phyloP scores from a whole-genome alignment of 805 yeast genomes.

The Sugiyamaella valdiviana region DNA sequence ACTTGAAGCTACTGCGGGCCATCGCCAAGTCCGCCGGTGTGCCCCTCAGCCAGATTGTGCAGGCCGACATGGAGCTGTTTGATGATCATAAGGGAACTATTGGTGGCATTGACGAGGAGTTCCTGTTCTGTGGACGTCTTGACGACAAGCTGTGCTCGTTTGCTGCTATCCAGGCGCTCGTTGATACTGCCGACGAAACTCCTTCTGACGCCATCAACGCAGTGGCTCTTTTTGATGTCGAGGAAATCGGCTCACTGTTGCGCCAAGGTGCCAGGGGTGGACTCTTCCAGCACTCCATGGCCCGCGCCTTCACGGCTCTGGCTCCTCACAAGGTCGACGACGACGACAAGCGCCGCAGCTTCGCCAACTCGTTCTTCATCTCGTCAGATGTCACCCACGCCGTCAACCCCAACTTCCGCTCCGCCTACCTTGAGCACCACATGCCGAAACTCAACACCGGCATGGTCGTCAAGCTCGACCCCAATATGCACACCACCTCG shows the following conservation, averaged over 20 bases:
- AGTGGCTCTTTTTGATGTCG: slow-evolving; percentile 70
- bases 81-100: slow-evolving; percentile 74
- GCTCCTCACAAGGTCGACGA: slow-evolving; percentile 25
- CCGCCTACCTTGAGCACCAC: slow-evolving; percentile 67
- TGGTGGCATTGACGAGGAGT: slow-evolving; percentile 74
- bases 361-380: slow-evolving; percentile 70
- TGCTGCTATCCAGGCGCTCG: slow-evolving; percentile 58
- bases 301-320: slow-evolving; percentile 34
- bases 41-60: slow-evolving; percentile 54
- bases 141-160: slow-evolving; percentile 82
- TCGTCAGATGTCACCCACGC: slow-evolving; percentile 85
- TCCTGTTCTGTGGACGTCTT: slow-evolving; percentile 72
- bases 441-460: slow-evolving; percentile 78
- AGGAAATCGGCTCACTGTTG: slow-evolving; percentile 75
- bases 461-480: slow-evolving; percentile 60
- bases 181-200: slow-evolving; percentile 35
- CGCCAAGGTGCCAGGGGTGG: slow-evolving; percentile 83
- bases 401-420: slow-evolving; percentile 59
- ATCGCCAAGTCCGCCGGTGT: slow-evolving; percentile 56
- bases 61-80: slow-evolving; percentile 69
- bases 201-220: slow-evolving; percentile 37
- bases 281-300: slow-evolving; percentile 56
- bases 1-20: slow-evolving; percentile 60
- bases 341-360: slow-evolving; percentile 36
- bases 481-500: slow-evolving; percentile 80